These are phyloP conservation scores for Pyrus hybrid DNA, from an alignment of 331 rosid species.

Conservation along the genomic window DNA sequence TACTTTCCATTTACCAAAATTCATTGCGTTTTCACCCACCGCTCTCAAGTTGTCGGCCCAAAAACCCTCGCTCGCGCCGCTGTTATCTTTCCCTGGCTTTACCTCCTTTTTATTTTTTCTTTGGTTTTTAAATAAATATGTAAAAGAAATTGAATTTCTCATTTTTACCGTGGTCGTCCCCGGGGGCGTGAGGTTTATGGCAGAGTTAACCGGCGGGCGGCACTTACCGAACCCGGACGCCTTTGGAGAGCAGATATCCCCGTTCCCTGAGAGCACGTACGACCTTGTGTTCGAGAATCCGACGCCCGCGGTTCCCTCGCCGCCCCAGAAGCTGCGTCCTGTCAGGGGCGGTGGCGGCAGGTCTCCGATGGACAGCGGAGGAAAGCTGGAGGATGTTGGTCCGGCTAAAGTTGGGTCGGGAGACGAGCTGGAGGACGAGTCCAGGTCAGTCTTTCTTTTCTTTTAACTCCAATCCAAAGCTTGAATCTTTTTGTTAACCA, in stretches of 20 bases:
- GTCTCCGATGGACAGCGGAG: conserved; percentile 19
- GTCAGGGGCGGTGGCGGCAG: conserved; percentile 38
- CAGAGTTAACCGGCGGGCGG: conserved; percentile 48
- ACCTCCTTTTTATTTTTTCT: neutral
- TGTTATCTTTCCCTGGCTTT: neutral
- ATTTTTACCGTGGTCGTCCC: conserved; percentile 14
- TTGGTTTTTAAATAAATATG: neutral
- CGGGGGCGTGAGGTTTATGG: conserved; percentile 22
- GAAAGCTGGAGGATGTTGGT: conserved; percentile 5
- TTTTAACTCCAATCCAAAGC: neutral
- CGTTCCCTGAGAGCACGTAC: conserved; percentile 66
- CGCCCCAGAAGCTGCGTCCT: conserved; percentile 79
- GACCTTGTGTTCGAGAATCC: conserved; percentile 39
- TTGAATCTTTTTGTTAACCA: neutral
- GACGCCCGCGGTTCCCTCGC: conserved; percentile 16
- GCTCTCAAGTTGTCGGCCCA: neutral
- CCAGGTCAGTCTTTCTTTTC: conserved; percentile 35
- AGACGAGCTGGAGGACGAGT: conserved; percentile 15
- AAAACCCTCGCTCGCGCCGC: conserved; percentile 39
- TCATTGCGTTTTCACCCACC: conserved; percentile 27
- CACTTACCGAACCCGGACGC: conserved; percentile 7
- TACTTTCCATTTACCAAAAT: conserved; percentile 27
- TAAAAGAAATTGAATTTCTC: neutral
- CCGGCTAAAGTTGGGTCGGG: conserved; percentile 29
- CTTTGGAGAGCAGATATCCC: conserved; percentile 43